A percentile compares a stretch with the other conserved stretches of the same genome.
Evolutionary conservation across 768 basidiomycete genomes (phyloP).

Genomic region (Termitomyces sp.): DNA sequence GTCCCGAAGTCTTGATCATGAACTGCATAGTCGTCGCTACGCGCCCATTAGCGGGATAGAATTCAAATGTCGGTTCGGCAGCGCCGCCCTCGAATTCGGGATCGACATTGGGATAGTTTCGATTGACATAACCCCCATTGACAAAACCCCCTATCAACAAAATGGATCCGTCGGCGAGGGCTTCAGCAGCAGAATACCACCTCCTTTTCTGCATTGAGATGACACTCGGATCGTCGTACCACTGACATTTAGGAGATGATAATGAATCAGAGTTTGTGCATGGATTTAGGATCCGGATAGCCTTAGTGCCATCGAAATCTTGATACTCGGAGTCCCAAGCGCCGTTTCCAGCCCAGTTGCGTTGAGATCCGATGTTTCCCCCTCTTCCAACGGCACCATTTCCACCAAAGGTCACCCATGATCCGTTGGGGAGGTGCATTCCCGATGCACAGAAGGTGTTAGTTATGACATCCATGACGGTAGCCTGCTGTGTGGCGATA

Average conservation of each 20-base stretch:
- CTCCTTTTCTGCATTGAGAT: conserved; percentile 63
- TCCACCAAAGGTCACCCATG: conserved; percentile 69
- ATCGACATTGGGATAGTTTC: conserved; percentile 64
- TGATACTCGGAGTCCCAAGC: conserved; percentile 61
- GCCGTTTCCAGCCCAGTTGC: conserved; percentile 39
- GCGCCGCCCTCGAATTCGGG: conserved; percentile 58
- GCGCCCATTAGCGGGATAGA: conserved; percentile 59
- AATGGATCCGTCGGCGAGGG: conserved; percentile 69
- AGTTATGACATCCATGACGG: conserved; percentile 64
- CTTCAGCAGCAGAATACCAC: conserved; percentile 76
- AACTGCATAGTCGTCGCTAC: conserved; percentile 55
- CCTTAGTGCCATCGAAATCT: conserved; percentile 74
- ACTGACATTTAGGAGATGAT: conserved; percentile 47
- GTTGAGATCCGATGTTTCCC: conserved; percentile 49
- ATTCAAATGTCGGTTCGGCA: conserved; percentile 80
- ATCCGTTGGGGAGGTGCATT: conserved; percentile 76
- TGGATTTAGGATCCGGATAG: conserved; percentile 78
- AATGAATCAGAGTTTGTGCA: conserved; percentile 50
- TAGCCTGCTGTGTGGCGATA: conserved; percentile 48
- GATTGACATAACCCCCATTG: conserved; percentile 74
- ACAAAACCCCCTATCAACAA: conserved; percentile 78
- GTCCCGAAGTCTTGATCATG: conserved; percentile 67
- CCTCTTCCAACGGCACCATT: conserved; percentile 68
- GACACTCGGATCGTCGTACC: conserved; percentile 61
- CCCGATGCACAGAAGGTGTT: conserved; percentile 82